A percentile compares a stretch with the other conserved stretches of the same genome.
phyloP scores from a whole-genome alignment of 352 stramenopile genomes.

The Globisporangium orthogonon region DNA sequence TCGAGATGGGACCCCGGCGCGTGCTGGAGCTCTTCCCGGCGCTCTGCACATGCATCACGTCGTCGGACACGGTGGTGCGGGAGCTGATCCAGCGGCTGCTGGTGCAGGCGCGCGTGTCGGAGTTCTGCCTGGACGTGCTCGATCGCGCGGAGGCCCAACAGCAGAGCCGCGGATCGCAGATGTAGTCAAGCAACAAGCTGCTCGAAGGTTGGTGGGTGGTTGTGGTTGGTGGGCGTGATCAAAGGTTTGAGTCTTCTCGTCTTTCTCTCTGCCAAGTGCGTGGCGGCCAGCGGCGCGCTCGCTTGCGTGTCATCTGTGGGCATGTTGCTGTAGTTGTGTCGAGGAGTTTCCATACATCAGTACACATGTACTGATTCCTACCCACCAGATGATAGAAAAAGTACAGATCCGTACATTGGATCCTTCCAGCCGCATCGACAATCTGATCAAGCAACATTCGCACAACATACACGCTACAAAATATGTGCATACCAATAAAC shows the following conservation, averaged over 20 bases:
- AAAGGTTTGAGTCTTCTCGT: not conserved
- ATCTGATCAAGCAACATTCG: too few relatives aligned
- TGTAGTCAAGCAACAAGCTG: not conserved
- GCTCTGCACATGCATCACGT: constrained; percentile 77
- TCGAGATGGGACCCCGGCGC: constrained; percentile 41
- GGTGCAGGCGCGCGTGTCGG: constrained; percentile 37
- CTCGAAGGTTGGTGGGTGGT: not conserved
- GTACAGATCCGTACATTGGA: too few relatives aligned
- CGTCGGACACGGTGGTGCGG: constrained; percentile 52
- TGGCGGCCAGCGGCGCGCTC: not conserved
- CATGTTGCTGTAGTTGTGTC: too few relatives aligned
- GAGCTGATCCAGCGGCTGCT: constrained; percentile 62
- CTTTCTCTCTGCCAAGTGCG: not conserved
- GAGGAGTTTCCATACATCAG: too few relatives aligned
- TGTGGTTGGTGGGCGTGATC: too few relatives aligned
- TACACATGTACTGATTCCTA: too few relatives aligned
- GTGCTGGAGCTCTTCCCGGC: constrained; percentile 71
- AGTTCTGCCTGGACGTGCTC: constrained; percentile 50
- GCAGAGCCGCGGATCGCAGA: not conserved
- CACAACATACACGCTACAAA: too few relatives aligned
- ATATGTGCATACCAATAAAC: too few relatives aligned
- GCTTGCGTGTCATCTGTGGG: not conserved
- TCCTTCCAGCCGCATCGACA: too few relatives aligned
- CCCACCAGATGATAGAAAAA: too few relatives aligned
- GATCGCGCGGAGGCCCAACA: constrained; percentile 2